phyloP scores from a whole-genome alignment of 768 basidiomycete species.

The Podaxis pistillaris region DNA sequence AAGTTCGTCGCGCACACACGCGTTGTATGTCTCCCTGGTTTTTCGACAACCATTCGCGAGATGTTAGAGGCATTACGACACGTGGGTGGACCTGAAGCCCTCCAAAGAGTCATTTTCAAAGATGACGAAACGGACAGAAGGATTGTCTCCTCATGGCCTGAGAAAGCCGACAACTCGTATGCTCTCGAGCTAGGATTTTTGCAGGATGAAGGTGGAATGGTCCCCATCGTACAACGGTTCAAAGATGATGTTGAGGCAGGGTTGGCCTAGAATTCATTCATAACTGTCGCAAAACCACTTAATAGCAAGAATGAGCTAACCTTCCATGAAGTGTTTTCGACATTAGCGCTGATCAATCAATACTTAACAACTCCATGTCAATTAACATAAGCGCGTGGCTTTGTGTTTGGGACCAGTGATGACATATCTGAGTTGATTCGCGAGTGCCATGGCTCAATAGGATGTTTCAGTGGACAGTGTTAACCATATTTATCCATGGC shows the following conservation, averaged over 20 bases:
- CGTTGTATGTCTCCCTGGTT: conserved; percentile 58
- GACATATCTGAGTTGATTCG: not conserved
- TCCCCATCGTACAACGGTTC: conserved; percentile 39
- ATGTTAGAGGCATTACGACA: conserved; percentile 51
- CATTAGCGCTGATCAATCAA: not conserved
- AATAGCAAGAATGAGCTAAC: not conserved
- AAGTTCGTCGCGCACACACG: conserved; percentile 44
- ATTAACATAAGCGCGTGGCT: not conserved
- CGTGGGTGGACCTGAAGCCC: conserved; percentile 47
- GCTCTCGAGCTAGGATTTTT: conserved; percentile 40
- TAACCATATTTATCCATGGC: not conserved
- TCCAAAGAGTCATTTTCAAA: conserved; percentile 46
- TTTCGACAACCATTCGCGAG: conserved; percentile 53
- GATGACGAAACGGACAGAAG: conserved; percentile 40
- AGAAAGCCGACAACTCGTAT: conserved; percentile 43
- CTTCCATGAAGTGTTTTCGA: not conserved
- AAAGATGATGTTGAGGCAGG: conserved; percentile 13
- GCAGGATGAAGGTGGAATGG: conserved; percentile 47
- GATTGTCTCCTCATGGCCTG: conserved; percentile 49
- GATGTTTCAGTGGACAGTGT: not conserved
- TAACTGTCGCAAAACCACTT: not conserved
- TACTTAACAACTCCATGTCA: not conserved
- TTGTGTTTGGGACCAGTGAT: not conserved
- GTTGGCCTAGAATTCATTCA: not conserved
- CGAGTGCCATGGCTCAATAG: not conserved